Evolutionary conservation across 257 asterid genomes (phyloP).

Genomic region (Przewalskia tangutica): DNA sequence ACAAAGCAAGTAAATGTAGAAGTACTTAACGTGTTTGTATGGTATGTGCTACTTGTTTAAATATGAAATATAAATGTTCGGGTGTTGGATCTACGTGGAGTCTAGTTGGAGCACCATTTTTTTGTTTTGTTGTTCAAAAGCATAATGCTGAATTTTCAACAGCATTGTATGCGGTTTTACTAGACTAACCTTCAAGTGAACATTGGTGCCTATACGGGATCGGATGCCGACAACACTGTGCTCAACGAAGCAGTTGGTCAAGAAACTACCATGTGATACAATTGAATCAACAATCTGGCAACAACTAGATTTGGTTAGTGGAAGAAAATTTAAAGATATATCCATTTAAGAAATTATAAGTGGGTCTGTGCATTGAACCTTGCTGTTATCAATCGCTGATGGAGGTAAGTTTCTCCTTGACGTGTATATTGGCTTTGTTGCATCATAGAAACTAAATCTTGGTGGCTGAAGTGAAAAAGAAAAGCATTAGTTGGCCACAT

Average conservation of each 20-base stretch:
- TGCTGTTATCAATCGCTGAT: constrained; percentile 75
- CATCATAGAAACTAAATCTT: constrained; percentile 90
- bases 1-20: background rate
- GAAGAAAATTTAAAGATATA: background rate
- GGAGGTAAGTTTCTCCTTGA: constrained; percentile 96
- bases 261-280: constrained; percentile 84
- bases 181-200: constrained; percentile 52
- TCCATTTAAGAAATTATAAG: background rate
- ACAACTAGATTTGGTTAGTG: background rate
- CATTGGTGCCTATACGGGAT: constrained; percentile 76
- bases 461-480: constrained; percentile 58
- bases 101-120: background rate
- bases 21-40: background rate
- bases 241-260: constrained; percentile 65
- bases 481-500: background rate
- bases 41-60: background rate
- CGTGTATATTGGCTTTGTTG: constrained; percentile 85
- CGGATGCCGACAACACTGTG: constrained; percentile 89
- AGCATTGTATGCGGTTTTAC: background rate
- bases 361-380: constrained; percentile 30
- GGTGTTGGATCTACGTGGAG: background rate
- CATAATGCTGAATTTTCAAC: background rate
- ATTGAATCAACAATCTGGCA: constrained; percentile 87
- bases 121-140: background rate
- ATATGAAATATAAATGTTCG: background rate